These are phyloP conservation scores for Raddia distichophylla DNA, from an alignment of 176 grass and related monocot species.

Conservation along the genomic window DNA sequence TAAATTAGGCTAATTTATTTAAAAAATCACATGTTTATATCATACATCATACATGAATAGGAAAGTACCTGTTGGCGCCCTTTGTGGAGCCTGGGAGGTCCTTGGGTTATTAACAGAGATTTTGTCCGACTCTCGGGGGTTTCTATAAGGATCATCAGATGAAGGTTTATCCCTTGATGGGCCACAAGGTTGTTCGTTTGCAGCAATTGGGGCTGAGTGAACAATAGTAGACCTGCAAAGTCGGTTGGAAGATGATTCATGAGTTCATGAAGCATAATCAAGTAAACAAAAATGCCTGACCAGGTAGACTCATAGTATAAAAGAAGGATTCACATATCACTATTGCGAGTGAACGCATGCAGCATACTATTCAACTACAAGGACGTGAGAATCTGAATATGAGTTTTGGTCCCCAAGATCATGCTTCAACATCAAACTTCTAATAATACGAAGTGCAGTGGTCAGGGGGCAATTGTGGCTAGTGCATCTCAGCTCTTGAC, in stretches of 20 bases:
- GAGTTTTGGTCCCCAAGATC: background rate
- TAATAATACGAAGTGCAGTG: constrained; percentile 3
- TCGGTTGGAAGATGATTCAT: background rate
- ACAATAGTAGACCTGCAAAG: constrained; percentile 88
- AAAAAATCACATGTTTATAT: background rate
- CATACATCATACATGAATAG: constrained; percentile 14
- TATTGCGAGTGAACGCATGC: constrained; percentile 2
- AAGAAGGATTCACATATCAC: background rate
- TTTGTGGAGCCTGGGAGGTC: constrained; percentile 66
- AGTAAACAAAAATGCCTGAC: constrained; percentile 4
- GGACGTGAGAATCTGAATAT: constrained; percentile 7
- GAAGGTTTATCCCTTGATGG: constrained; percentile 59
- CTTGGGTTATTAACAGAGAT: constrained; percentile 41
- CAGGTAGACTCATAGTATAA: background rate
- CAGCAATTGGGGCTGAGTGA: constrained; percentile 69
- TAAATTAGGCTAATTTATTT: constrained; percentile 24
- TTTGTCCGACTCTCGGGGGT: constrained; percentile 41
- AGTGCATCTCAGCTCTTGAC: background rate
- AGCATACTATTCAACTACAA: background rate
- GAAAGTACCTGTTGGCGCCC: constrained; percentile 65
- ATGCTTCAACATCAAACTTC: background rate
- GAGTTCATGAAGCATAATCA: background rate
- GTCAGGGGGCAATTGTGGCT: background rate
- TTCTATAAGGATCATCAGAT: constrained; percentile 56
- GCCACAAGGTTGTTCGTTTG: constrained; percentile 63